phyloP scores from a whole-genome alignment of 495 filamentous ascomycete genomes.

The Parathielavia hyrcaniae region DNA sequence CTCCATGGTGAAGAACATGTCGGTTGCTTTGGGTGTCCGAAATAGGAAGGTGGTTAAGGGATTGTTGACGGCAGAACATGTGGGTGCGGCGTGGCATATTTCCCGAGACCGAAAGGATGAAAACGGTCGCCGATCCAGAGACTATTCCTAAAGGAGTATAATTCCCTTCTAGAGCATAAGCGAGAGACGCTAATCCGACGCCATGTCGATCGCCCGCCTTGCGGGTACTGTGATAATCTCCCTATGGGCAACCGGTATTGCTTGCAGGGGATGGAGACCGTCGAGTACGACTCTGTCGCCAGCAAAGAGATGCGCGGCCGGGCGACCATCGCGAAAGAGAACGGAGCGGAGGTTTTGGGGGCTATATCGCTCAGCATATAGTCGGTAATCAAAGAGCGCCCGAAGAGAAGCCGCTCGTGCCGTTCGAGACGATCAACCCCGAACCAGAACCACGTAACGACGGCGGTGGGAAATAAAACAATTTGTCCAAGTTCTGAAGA shows the following conservation, averaged over 20 bases:
- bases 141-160: slow-evolving; percentile 26
- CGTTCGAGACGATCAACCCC: slow-evolving; percentile 4
- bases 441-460: slow-evolving; percentile 18
- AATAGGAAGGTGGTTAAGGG: slow-evolving; percentile 29
- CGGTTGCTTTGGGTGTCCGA: slow-evolving; percentile 11
- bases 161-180: slow-evolving; percentile 22
- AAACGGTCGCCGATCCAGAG: slow-evolving; percentile 32
- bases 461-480: not conserved
- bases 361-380: slow-evolving; percentile 27
- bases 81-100: slow-evolving; percentile 28
- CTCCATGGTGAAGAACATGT: slow-evolving; percentile 17
- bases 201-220: slow-evolving; percentile 33
- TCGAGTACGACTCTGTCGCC: slow-evolving; percentile 20
- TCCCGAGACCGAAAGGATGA: slow-evolving; percentile 29
- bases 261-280: slow-evolving; percentile 22
- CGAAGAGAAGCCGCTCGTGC: slow-evolving; percentile 34
- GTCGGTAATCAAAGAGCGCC: slow-evolving; percentile 36
- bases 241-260: slow-evolving; percentile 31
- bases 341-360: slow-evolving; percentile 9
- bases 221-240: slow-evolving; percentile 31
- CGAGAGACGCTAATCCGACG: slow-evolving; percentile 28
- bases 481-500: not conserved
- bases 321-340: not conserved
- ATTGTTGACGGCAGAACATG: slow-evolving; percentile 14
- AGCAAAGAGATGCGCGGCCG: not conserved